Evolutionary conservation across 345 rosid genomes (phyloP).

Genomic region (Pelargonium nanum): DNA sequence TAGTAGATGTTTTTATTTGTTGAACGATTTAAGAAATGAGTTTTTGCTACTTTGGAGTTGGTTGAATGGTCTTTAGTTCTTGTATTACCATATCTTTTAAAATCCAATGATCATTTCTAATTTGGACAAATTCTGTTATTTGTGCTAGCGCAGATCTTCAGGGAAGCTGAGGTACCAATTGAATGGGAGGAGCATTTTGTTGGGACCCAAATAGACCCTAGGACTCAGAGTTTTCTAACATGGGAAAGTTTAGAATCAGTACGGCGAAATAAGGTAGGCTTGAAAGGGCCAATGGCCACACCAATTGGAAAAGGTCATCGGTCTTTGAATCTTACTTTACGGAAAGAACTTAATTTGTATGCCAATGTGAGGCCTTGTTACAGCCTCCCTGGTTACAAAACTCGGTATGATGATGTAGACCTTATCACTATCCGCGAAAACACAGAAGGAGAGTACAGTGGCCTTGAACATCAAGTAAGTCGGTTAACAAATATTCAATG

Average conservation of each 20-base stretch:
- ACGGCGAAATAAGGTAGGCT: slow-evolving; percentile 66
- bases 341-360: slow-evolving; percentile 92
- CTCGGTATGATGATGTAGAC: slow-evolving; percentile 83
- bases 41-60: not conserved
- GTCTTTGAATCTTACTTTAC: slow-evolving; percentile 78
- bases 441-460: slow-evolving; percentile 99
- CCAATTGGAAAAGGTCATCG: slow-evolving; percentile 99
- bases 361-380: slow-evolving; percentile 99
- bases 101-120: not conserved
- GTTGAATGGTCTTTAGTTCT: not conserved
- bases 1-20: no score
- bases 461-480: slow-evolving; percentile 95
- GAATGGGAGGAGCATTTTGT: slow-evolving; percentile 96
- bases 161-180: slow-evolving; percentile 78
- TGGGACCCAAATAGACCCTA: slow-evolving; percentile 72
- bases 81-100: not conserved
- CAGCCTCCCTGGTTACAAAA: slow-evolving; percentile 94
- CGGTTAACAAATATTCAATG: slow-evolving; percentile 4
- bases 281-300: slow-evolving; percentile 99
- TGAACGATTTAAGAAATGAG: not conserved
- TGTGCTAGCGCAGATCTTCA: slow-evolving; percentile 41
- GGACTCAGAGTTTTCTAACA: slow-evolving; percentile 92
- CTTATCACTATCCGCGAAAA: slow-evolving; percentile 95
- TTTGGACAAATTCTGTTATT: not conserved
- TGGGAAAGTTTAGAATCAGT: slow-evolving; percentile 99